A percentile compares a stretch with the other conserved stretches of the same genome.
Evolutionary conservation across 176 grass and related monocot genomes (phyloP).

Genomic region (Avena atlantica): DNA sequence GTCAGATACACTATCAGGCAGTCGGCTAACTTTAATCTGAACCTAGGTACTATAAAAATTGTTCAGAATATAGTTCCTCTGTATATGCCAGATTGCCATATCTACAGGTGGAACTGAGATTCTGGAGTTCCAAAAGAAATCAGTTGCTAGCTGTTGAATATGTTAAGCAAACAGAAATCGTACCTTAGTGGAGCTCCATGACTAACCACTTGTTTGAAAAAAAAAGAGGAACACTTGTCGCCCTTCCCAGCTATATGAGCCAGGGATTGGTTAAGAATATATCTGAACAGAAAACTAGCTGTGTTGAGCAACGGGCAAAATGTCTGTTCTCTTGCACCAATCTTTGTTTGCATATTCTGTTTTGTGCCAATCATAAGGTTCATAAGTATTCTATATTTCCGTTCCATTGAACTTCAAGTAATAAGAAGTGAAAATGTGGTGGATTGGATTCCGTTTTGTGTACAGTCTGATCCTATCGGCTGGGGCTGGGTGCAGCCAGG

Average conservation of each 20-base stretch:
- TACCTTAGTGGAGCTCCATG: constrained; percentile 1
- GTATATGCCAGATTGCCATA: not conserved
- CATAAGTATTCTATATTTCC: not conserved
- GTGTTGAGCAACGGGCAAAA: not conserved
- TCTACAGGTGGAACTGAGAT: not conserved
- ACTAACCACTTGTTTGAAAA: constrained; percentile 6
- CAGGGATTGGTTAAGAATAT: not conserved
- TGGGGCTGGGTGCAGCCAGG: not conserved
- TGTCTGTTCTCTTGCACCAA: not conserved
- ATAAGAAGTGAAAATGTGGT: not conserved
- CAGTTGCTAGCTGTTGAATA: not conserved
- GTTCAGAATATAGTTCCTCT: not conserved
- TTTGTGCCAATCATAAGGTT: not conserved
- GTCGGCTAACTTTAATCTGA: not conserved
- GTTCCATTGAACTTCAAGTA: not conserved
- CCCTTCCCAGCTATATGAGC: not conserved
- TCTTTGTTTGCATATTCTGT: not conserved
- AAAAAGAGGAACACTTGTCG: not conserved
- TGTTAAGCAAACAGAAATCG: not conserved
- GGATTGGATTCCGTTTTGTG: not conserved
- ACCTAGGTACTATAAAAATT: not conserved
- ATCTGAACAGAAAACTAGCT: not conserved
- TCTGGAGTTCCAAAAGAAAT: not conserved
- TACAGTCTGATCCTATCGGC: not conserved
- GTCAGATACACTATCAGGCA: not conserved